phyloP scores from a whole-genome alignment of 2,329 filamentous ascomycete species.

The Xylariaceae sp. region DNA sequence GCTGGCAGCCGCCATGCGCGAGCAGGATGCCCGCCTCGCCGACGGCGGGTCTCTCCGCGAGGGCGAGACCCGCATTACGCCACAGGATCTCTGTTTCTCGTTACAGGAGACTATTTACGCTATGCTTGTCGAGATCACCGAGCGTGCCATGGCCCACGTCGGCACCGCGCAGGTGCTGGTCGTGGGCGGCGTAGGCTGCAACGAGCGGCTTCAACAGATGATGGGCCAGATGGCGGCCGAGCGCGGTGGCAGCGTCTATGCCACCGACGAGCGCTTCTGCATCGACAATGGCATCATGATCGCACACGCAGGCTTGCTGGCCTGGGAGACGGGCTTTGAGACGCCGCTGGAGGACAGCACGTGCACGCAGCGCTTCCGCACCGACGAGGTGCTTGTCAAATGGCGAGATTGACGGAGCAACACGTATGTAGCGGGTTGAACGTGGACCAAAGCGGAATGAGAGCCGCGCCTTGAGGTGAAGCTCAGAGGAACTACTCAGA shows the following conservation, averaged over 20 bases:
- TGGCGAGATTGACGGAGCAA: slow-evolving; percentile 58
- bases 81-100: slow-evolving; percentile 86
- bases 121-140: slow-evolving; percentile 98
- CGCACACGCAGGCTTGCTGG: slow-evolving; percentile 86
- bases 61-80: slow-evolving; percentile 58
- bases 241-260: slow-evolving; percentile 83
- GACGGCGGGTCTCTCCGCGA: slow-evolving; percentile 28
- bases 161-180: slow-evolving; percentile 87
- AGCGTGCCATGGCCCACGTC: slow-evolving; percentile 97
- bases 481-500: too few relatives aligned
- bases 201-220: slow-evolving; percentile 93
- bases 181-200: slow-evolving; percentile 93
- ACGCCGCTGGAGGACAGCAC: slow-evolving; percentile 77
- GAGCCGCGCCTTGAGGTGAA: too few relatives aligned
- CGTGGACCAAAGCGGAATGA: too few relatives aligned
- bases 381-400: slow-evolving; percentile 74
- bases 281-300: slow-evolving; percentile 99
- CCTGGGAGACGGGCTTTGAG: slow-evolving; percentile 74
- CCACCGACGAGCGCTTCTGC: slow-evolving; percentile 95
- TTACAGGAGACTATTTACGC: slow-evolving; percentile 93
- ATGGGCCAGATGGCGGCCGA: slow-evolving; percentile 94
- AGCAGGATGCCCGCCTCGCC: slow-evolving; percentile 26
- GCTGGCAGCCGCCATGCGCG: slow-evolving; percentile 64
- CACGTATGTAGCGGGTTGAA: too few relatives aligned
- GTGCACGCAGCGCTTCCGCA: slow-evolving; percentile 79